These are phyloP conservation scores for Luvunga scandens DNA, from an alignment of 345 rosid genomes.

Conservation along the genomic window DNA sequence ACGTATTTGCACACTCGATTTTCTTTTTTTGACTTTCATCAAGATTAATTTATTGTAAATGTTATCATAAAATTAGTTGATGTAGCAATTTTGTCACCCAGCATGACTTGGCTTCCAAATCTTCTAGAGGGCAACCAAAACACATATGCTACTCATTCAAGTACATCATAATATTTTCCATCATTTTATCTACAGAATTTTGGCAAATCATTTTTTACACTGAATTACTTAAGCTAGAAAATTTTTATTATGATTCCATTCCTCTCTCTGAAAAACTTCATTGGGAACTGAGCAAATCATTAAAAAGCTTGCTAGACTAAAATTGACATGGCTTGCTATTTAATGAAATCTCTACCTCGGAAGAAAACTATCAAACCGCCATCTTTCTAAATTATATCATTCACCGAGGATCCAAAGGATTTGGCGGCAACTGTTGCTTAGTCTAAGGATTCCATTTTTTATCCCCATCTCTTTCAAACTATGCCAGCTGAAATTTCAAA, in stretches of 20 bases:
- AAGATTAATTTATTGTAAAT: too few species aligned
- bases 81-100: background rate
- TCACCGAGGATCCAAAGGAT: slow-evolving; percentile 35
- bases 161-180: background rate
- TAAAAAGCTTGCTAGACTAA: background rate
- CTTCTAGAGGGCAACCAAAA: background rate
- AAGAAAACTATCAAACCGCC: slow-evolving; percentile 86
- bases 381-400: slow-evolving; percentile 57
- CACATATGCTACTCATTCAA: background rate
- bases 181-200: background rate
- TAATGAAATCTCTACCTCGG: slow-evolving; percentile 59
- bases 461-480: slow-evolving; percentile 62
- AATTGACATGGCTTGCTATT: background rate
- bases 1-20: too few species aligned
- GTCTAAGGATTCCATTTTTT: slow-evolving; percentile 82
- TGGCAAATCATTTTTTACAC: background rate
- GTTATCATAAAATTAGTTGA: background rate
- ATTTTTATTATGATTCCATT: background rate
- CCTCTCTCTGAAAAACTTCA: background rate
- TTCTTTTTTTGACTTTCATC: too few species aligned
- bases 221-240: background rate
- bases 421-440: slow-evolving; percentile 45
- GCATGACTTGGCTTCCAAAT: background rate
- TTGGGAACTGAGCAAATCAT: background rate
- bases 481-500: slow-evolving; percentile 53